phyloP scores from a whole-genome alignment of 164 flowering plant species.

The Aristolochia fimbriata region DNA sequence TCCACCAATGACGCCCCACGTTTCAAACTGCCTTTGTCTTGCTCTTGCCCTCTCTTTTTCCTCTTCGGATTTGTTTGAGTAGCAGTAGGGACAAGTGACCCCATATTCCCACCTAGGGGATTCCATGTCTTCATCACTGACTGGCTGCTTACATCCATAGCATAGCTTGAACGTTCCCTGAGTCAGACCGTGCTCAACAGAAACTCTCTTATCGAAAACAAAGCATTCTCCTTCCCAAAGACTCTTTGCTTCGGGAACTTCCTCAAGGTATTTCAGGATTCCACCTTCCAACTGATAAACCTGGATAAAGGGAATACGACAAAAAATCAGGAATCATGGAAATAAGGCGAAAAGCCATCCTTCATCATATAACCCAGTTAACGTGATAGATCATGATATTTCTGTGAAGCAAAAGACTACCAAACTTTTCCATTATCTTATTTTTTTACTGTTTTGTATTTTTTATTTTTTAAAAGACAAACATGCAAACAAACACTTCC shows the following conservation, averaged over 20 bases:
- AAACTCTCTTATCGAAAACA: conserved; percentile 92
- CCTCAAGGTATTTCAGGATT: conserved; percentile 81
- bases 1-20: conserved; percentile 89
- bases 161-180: conserved; percentile 82
- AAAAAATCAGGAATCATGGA: neutral
- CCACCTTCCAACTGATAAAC: conserved; percentile 96
- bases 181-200: conserved; percentile 82
- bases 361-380: no score
- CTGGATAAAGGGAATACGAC: conserved; percentile 19
- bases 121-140: conserved; percentile 87
- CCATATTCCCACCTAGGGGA: conserved; percentile 73
- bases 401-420: no score
- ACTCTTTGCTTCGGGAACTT: conserved; percentile 64
- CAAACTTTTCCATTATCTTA: no score
- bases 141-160: conserved; percentile 92
- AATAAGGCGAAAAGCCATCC: no score
- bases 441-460: no score
- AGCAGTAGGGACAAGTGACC: conserved; percentile 85
- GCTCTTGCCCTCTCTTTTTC: conserved; percentile 97
- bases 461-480: no score
- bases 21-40: conserved; percentile 73
- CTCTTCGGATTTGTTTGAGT: conserved; percentile 63
- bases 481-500: no score
- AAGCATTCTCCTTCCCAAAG: conserved; percentile 98
- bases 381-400: no score